Conservation (phyloP, 768 basidiomycete species). For the Hygrocybe punicea region DNA sequence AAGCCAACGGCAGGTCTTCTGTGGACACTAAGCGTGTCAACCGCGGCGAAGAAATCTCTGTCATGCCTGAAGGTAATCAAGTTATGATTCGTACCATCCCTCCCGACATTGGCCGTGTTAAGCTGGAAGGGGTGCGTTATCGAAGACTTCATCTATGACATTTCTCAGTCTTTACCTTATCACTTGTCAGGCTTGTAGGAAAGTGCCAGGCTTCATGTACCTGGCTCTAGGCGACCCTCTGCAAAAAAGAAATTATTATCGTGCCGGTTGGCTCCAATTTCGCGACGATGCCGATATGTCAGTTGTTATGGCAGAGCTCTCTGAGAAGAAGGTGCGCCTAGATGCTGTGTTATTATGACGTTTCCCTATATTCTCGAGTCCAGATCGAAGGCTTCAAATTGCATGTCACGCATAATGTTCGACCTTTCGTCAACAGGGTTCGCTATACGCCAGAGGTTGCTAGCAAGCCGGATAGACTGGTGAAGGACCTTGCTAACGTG, state of each 20-base stretch:
- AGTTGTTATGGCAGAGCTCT: constrained; percentile 63
- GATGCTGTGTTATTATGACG: not conserved
- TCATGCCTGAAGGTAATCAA: constrained; percentile 76
- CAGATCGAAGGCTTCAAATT: constrained; percentile 95
- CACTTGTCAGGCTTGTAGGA: constrained; percentile 61
- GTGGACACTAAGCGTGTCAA: constrained; percentile 40
- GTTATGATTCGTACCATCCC: constrained; percentile 95
- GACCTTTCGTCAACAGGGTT: constrained; percentile 72
- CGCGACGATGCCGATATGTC: constrained; percentile 80
- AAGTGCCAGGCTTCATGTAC: constrained; percentile 79
- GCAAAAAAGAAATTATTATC: constrained; percentile 90
- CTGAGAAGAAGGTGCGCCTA: constrained; percentile 74
- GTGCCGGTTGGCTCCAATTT: constrained; percentile 92
- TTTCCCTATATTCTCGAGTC: constrained; percentile 4
- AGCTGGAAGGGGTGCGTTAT: constrained; percentile 77
- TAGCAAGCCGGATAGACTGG: constrained; percentile 73
- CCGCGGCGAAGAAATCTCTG: constrained; percentile 71
- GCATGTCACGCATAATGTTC: constrained; percentile 78
- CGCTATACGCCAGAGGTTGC: constrained; percentile 82
- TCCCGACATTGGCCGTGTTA: constrained; percentile 84
- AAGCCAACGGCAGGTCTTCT: constrained; percentile 54
- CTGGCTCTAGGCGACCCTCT: constrained; percentile 89
- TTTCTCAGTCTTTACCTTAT: constrained; percentile 2
- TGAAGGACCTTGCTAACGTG: constrained; percentile 75
- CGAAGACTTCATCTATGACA: constrained; percentile 3